Evolutionary conservation across 306 rosid genomes (phyloP).

Genomic region (Pyrus betulifolia): DNA sequence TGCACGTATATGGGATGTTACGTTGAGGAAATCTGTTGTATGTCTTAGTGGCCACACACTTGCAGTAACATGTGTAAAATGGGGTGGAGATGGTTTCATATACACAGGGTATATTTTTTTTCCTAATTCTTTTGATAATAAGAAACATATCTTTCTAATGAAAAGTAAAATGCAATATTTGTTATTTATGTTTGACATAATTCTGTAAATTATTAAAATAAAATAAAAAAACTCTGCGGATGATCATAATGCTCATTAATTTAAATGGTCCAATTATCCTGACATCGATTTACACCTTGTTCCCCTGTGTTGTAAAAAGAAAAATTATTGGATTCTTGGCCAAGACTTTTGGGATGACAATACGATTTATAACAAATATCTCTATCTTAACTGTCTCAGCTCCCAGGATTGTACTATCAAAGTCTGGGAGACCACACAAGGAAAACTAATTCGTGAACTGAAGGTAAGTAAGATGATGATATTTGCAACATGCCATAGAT

Average conservation of each 20-base stretch:
- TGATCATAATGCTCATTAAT: background rate
- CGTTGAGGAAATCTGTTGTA: slow-evolving; percentile 52
- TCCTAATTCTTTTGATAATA: background rate
- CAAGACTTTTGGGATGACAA: background rate
- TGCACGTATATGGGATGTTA: slow-evolving; percentile 91
- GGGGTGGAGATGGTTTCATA: slow-evolving; percentile 98
- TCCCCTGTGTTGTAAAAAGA: background rate
- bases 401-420: slow-evolving; percentile 91
- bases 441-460: slow-evolving; percentile 85
- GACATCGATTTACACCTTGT: background rate
- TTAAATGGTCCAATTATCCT: background rate
- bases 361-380: slow-evolving; percentile 6
- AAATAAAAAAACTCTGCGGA: background rate
- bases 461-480: slow-evolving; percentile 33
- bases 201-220: background rate
- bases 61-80: slow-evolving; percentile 84
- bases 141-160: background rate
- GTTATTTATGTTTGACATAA: background rate
- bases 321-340: background rate
- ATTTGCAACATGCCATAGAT: background rate
- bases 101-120: slow-evolving; percentile 67
- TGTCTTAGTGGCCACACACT: slow-evolving; percentile 84
- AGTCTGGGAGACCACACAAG: slow-evolving; percentile 91
- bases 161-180: background rate
- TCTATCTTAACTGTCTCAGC: slow-evolving; percentile 34